phyloP scores from a whole-genome alignment of 2,329 filamentous ascomycete genomes.

The Lecanicillium sp. region DNA sequence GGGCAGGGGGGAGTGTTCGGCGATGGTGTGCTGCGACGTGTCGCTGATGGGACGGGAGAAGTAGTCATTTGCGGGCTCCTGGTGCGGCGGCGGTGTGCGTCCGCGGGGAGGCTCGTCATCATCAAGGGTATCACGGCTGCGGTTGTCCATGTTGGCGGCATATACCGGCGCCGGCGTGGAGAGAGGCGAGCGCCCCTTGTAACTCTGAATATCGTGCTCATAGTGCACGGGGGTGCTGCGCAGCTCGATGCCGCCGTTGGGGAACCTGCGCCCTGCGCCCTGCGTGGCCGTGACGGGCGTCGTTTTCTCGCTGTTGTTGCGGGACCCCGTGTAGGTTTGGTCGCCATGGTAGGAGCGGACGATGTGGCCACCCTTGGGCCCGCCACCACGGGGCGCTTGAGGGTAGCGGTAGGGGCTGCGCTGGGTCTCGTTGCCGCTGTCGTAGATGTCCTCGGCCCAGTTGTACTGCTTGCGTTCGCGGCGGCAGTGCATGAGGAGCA shows the following conservation, averaged over 20 bases:
- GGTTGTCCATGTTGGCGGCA: neutral
- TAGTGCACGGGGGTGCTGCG: neutral
- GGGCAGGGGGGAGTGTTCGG: slow-evolving; percentile 12
- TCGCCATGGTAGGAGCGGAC: slow-evolving; percentile 4
- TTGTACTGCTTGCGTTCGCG: slow-evolving; percentile 32
- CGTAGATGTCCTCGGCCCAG: slow-evolving; percentile 21
- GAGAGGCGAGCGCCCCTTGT: neutral
- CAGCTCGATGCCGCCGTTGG: slow-evolving; percentile 1
- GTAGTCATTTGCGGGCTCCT: neutral
- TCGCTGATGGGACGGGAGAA: neutral
- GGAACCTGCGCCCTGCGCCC: neutral
- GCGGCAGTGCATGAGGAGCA: slow-evolving; percentile 45
- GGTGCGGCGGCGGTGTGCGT: neutral
- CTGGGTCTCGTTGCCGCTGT: slow-evolving; percentile 12
- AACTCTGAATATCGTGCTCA: neutral
- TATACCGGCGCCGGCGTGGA: neutral
- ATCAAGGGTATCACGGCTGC: too few species aligned
- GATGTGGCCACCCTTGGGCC: neutral
- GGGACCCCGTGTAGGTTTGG: neutral
- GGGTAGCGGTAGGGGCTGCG: neutral
- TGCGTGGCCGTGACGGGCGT: neutral
- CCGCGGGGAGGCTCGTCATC: too few species aligned
- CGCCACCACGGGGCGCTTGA: too few species aligned
- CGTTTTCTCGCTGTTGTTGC: neutral
- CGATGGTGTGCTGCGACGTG: neutral